Evolutionary conservation across 139 green algal species (phyloP).

Genomic region (Parachlorella kessleri): DNA sequence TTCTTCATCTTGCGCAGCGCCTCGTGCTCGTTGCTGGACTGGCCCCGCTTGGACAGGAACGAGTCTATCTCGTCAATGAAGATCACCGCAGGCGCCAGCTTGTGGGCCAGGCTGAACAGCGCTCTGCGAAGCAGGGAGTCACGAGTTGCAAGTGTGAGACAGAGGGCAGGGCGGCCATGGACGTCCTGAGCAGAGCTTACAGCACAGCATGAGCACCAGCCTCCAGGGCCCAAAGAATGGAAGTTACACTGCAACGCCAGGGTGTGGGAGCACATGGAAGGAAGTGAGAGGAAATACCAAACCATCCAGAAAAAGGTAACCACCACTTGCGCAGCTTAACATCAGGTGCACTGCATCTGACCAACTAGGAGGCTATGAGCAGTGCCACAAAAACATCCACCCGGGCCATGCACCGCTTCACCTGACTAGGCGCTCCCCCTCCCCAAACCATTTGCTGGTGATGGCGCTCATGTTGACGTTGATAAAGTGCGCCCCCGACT

Average conservation of each 20-base stretch:
- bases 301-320: too few species aligned
- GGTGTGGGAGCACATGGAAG: background rate
- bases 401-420: background rate
- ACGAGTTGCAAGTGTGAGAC: too few species aligned
- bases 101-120: conserved; percentile 69
- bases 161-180: too few species aligned
- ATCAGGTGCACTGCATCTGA: too few species aligned
- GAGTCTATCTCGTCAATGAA: conserved; percentile 99
- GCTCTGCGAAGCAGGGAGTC: conserved; percentile 29
- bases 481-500: conserved; percentile 87
- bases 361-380: too few species aligned
- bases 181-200: too few species aligned
- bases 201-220: too few species aligned
- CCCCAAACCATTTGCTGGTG: conserved; percentile 52
- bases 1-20: conserved; percentile 80
- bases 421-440: conserved; percentile 10
- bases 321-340: too few species aligned
- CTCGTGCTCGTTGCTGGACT: conserved; percentile 62
- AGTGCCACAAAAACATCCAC: background rate
- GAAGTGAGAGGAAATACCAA: too few species aligned
- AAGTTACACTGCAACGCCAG: background rate
- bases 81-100: conserved; percentile 89
- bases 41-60: conserved; percentile 42
- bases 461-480: conserved; percentile 71
- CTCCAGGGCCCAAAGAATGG: too few species aligned